Evolutionary conservation across 257 asterid species (phyloP).

Genomic region (Apocynum venetum): DNA sequence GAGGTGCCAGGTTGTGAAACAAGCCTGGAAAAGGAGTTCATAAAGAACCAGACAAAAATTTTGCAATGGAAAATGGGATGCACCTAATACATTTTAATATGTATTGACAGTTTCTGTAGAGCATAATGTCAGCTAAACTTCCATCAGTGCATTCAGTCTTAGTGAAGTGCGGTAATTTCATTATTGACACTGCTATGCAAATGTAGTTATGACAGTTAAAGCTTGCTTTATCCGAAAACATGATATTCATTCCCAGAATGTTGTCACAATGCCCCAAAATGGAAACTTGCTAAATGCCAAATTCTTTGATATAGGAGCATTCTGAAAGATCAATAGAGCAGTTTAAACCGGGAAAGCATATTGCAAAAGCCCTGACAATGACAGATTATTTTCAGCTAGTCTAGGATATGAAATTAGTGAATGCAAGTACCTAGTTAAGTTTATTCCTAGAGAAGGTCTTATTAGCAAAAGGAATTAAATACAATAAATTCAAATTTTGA

Average conservation of each 20-base stretch:
- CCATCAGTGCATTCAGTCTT: background rate
- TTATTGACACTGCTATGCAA: background rate
- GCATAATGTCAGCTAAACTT: background rate
- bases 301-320: background rate
- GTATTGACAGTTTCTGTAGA: background rate
- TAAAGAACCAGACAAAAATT: background rate
- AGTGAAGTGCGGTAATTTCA: background rate
- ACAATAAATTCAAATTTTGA: background rate
- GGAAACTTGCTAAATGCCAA: background rate
- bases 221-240: background rate
- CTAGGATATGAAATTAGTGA: background rate
- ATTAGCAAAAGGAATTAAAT: background rate
- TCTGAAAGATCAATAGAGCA: background rate
- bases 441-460: background rate
- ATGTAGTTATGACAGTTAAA: background rate
- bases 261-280: background rate
- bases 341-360: background rate
- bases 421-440: background rate
- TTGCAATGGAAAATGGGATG: background rate
- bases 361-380: background rate
- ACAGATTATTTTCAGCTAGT: background rate
- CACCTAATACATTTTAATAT: background rate
- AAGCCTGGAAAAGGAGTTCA: slow-evolving; percentile 45
- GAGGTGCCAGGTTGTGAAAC: slow-evolving; percentile 42
- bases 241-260: background rate